Base-by-base conservation (phyloP, 805 yeast genomes). In the Teunomyces lycoperdinae region DNA sequence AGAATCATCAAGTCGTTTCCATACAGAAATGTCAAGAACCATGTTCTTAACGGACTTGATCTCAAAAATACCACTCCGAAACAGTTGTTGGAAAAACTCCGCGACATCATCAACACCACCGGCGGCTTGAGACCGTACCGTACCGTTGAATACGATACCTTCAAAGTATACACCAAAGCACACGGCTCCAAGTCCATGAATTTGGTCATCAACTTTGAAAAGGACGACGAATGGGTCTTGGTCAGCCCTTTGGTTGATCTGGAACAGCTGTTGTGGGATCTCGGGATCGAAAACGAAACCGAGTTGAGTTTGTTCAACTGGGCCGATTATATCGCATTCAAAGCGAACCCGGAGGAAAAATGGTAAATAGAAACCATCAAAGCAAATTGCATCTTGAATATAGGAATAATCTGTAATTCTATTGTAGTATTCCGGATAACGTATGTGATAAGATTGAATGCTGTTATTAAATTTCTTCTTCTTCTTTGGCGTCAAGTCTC, bases 111-210 rank as follows among this genome's bases (percentile, higher is more conserved):
- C 43, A 64, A 69, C 49, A 78, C 85, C 4, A 76, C 81, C 10
- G 89, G 94, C 5, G 82, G 80, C 0, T 79, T 84, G 50, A 77
- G 97, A 58, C 96, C 98, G 1, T 91, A 83, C 66, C 77, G 97
- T 60, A 87, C 77, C 50, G 87, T 88, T 8, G 73, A 68, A 0
- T 87, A 82, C 53, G 87, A 92, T 61, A 74, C 91, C 0, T 64
- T 92, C 48, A 94, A 94, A 66, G 77, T 94, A 5, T 94, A 94
- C 68, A 87, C 96, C 27, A 90, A 89, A 62, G 98, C 99, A 0
- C 98, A 92, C 65, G 94, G 95, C 9, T 80, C 96, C 28, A 94
- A 94, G 68, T 88, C 97, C 2, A 86, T 90, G 81, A 90, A 94
- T 61, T 74, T 94, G 55, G 94, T 90, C 42, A 87, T 94, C 52